Conservation (phyloP, 257 asterid species). For the Solanum sejunctum region DNA sequence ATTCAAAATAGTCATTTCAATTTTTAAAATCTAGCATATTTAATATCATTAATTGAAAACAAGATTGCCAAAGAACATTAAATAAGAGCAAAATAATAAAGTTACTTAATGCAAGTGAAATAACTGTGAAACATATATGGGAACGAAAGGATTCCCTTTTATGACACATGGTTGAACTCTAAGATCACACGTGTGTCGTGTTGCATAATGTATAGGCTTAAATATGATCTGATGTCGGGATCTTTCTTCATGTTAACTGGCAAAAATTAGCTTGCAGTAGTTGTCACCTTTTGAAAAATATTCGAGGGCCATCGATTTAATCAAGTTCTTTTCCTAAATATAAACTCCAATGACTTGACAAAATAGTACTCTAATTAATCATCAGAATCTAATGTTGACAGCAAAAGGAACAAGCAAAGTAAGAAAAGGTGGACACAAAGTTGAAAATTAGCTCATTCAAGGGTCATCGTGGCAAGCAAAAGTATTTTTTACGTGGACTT, state of each 20-base stretch:
- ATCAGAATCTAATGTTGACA: neutral
- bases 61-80: too few relatives aligned
- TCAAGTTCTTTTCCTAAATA: neutral
- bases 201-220: neutral
- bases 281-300: neutral
- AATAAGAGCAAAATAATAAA: too few relatives aligned
- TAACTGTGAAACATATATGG: too few relatives aligned
- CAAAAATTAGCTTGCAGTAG: neutral
- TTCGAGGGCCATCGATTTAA: neutral
- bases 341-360: neutral
- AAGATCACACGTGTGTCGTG: neutral
- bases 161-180: neutral
- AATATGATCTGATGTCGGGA: neutral
- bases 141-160: too few relatives aligned
- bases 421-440: neutral
- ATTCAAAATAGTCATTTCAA: too few relatives aligned
- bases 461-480: neutral
- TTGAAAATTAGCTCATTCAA: neutral
- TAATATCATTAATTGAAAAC: too few relatives aligned
- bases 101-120: too few relatives aligned
- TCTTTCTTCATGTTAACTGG: neutral
- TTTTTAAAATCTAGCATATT: too few relatives aligned
- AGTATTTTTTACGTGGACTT: neutral
- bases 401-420: neutral
- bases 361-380: neutral